Conservation (phyloP, 2,329 filamentous ascomycete genomes). For the Aspergillus versicolor region DNA sequence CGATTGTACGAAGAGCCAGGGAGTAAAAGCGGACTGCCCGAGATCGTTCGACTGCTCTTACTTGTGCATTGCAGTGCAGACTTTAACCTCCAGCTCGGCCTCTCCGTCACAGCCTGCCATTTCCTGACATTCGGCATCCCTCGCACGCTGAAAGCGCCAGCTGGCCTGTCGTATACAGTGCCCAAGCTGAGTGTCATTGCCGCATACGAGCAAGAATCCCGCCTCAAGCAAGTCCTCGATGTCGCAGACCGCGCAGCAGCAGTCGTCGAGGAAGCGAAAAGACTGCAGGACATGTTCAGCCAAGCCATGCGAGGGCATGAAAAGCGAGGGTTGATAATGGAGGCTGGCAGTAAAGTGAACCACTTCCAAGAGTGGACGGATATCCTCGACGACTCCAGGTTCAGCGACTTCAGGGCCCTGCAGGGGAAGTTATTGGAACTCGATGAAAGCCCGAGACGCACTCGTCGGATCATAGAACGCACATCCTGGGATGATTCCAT, state of each 20-base stretch:
- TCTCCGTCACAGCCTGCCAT: slow-evolving; percentile 6
- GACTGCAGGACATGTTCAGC: not conserved
- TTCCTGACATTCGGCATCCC: slow-evolving; percentile 5
- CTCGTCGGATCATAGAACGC: not conserved
- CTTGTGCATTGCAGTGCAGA: not conserved
- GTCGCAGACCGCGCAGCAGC: slow-evolving; percentile 6
- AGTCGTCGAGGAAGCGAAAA: not conserved
- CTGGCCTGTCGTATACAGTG: not conserved
- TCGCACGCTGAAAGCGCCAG: not conserved
- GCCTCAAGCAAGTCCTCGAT: not conserved
- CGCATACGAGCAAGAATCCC: not conserved
- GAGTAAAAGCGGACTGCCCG: slow-evolving; percentile 7
- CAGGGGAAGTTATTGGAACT: not conserved
- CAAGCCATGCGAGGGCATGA: not conserved
- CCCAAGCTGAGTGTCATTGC: not conserved
- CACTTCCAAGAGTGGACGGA: slow-evolving; percentile 1
- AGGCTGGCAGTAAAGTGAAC: not conserved
- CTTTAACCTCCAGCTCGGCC: not conserved
- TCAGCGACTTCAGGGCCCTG: not conserved
- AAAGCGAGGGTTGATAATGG: slow-evolving; percentile 1
- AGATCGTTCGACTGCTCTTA: slow-evolving; percentile 6
- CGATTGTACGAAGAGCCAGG: slow-evolving; percentile 7
- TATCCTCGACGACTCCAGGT: not conserved
- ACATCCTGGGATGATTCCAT: not conserved
- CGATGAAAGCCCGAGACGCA: not conserved